Conservation (phyloP, 1,284 basidiomycete genomes). For the Lignosus rhinocerotis region DNA sequence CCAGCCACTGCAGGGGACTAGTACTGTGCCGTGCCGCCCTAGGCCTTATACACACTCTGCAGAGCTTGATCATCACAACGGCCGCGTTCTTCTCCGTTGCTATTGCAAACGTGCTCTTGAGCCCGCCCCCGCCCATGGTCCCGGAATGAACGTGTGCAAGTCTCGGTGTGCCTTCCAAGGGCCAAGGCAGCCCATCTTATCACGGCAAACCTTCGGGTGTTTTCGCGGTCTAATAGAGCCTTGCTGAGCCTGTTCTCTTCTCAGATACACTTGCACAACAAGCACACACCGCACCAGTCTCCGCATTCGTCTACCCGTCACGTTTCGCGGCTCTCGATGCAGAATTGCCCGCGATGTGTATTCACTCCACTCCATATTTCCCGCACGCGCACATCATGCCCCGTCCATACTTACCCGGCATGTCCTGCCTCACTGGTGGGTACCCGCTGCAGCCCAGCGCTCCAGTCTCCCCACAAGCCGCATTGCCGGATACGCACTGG, state of each 20-base stretch:
- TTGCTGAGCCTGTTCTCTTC: slow-evolving; percentile 15
- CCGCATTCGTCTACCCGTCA: slow-evolving; percentile 8
- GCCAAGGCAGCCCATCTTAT: not conserved
- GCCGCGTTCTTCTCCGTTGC: not conserved
- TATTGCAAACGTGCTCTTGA: slow-evolving; percentile 23
- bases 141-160: slow-evolving; percentile 9
- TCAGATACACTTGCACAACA: slow-evolving; percentile 5
- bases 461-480: too few relatives aligned
- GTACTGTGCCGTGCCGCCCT: too few relatives aligned
- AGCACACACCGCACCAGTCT: not conserved
- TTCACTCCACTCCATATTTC: slow-evolving; percentile 13
- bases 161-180: not conserved
- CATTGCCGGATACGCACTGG: too few relatives aligned
- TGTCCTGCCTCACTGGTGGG: not conserved
- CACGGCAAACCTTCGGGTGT: slow-evolving; percentile 16
- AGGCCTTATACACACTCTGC: too few relatives aligned
- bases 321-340: slow-evolving; percentile 9
- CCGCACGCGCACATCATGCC: slow-evolving; percentile 11
- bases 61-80: too few relatives aligned
- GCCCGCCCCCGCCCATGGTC: slow-evolving; percentile 1
- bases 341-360: slow-evolving; percentile 5
- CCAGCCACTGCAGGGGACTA: too few relatives aligned
- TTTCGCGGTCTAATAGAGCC: slow-evolving; percentile 5
- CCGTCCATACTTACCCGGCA: slow-evolving; percentile 1
- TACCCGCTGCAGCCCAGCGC: not conserved